Percentiles rank a stretch among this genome's conserved stretches.
Conservation (phyloP, 257 asterid species). For the Echium plantagineum region DNA sequence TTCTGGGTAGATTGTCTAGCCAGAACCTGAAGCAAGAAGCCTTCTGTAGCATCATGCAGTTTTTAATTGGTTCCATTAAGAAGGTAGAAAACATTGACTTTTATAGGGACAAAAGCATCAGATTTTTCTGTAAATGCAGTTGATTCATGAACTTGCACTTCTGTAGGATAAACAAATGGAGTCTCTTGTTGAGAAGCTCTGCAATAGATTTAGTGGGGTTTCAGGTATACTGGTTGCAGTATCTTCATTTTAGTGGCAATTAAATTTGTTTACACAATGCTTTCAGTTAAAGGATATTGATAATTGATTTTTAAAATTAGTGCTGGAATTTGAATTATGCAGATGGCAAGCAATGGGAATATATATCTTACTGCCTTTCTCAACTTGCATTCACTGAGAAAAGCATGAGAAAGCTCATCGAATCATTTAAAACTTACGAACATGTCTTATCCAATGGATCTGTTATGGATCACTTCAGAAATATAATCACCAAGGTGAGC, state of each 20-base stretch:
- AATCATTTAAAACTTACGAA: constrained; percentile 67
- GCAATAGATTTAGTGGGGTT: constrained; percentile 83
- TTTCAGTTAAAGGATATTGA: background rate
- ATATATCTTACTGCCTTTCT: constrained; percentile 89
- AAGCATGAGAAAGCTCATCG: constrained; percentile 82
- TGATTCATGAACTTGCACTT: background rate
- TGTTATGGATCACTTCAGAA: constrained; percentile 80
- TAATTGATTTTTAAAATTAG: background rate
- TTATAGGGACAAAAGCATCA: constrained; percentile 2
- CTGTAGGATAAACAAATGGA: constrained; percentile 97
- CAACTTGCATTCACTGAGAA: constrained; percentile 84
- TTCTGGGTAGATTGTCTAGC: constrained; percentile 73
- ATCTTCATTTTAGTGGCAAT: background rate
- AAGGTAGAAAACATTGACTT: constrained; percentile 41
- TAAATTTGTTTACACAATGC: background rate
- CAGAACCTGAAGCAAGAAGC: constrained; percentile 68
- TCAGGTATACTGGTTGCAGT: constrained; percentile 40
- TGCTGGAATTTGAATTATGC: constrained; percentile 20
- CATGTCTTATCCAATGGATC: constrained; percentile 67
- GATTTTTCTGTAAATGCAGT: constrained; percentile 9
- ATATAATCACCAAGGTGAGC: constrained; percentile 68
- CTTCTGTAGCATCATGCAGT: constrained; percentile 94
- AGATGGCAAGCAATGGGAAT: constrained; percentile 80
- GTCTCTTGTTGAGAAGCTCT: constrained; percentile 91
- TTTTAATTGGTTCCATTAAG: constrained; percentile 78